A percentile compares a stretch with the other conserved stretches of the same genome.
Conservation (phyloP, 306 rosid genomes). For the Dicorynia guianensis region DNA sequence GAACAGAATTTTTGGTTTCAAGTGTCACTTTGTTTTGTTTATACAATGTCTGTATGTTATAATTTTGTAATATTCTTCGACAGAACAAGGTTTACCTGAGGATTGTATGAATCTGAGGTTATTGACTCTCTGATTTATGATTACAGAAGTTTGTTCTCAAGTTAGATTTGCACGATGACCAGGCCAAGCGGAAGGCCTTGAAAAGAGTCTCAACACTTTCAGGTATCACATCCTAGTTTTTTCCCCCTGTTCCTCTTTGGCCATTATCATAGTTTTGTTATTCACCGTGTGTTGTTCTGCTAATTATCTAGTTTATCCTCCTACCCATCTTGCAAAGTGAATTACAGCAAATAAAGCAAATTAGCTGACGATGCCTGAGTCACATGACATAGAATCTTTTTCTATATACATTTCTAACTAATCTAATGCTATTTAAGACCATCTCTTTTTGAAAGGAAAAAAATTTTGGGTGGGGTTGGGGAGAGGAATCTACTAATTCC, state of each 20-base stretch:
- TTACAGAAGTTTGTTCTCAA: constrained; percentile 79
- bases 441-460: neutral
- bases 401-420: neutral
- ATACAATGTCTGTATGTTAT: constrained; percentile 31
- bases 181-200: constrained; percentile 92
- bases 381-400: neutral
- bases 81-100: neutral
- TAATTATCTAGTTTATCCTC: neutral
- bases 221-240: constrained; percentile 57
- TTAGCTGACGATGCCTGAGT: no score
- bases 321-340: neutral
- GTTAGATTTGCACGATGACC: constrained; percentile 79
- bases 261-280: constrained; percentile 27
- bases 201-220: constrained; percentile 84
- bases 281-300: neutral
- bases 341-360: neutral
- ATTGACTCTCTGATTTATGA: constrained; percentile 41
- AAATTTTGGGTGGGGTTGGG: neutral
- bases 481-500: neutral
- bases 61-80: neutral
- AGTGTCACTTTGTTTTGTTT: constrained; percentile 21
- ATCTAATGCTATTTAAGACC: neutral
- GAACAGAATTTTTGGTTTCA: neutral
- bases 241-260: no score
- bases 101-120: constrained; percentile 39